phyloP scores from a whole-genome alignment of 768 basidiomycete genomes.

The Auriscalpium vulgare region DNA sequence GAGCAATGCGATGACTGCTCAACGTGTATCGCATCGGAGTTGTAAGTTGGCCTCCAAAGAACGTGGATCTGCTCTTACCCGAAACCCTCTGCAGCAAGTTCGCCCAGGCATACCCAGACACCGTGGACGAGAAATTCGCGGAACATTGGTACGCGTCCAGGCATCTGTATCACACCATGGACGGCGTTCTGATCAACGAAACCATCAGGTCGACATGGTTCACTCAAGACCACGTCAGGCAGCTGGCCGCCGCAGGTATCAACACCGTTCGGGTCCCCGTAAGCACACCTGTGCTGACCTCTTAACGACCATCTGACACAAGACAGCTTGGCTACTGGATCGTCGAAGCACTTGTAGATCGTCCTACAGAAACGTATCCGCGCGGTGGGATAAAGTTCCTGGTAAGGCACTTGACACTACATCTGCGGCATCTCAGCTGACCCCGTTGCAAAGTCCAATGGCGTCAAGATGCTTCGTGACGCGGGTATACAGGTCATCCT shows the following conservation, averaged over 20 bases:
- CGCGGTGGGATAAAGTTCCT: conserved; percentile 61
- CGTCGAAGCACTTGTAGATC: conserved; percentile 62
- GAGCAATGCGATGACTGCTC: conserved; percentile 50
- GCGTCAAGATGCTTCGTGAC: conserved; percentile 46
- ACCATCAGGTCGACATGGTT: conserved; percentile 60
- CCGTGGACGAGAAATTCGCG: conserved; percentile 51
- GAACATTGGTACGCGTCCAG: conserved; percentile 47
- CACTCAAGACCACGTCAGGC: conserved; percentile 48
- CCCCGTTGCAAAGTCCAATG: conserved; percentile 40
- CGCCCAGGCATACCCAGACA: conserved; percentile 48
- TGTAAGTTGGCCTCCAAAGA: conserved; percentile 31
- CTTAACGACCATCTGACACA: neutral
- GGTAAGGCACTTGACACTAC: conserved; percentile 28
- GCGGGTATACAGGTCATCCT: conserved; percentile 64
- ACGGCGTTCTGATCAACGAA: neutral
- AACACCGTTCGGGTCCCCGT: conserved; percentile 77
- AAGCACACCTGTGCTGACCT: conserved; percentile 14
- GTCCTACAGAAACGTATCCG: conserved; percentile 52
- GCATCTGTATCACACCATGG: neutral
- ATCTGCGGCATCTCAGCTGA: neutral
- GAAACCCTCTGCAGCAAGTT: conserved; percentile 37
- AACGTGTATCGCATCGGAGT: conserved; percentile 59
- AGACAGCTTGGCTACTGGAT: conserved; percentile 76
- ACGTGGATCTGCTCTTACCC: neutral
- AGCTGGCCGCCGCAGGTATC: conserved; percentile 46